Conservation (phyloP, 2,329 filamentous ascomycete species). For the Fusarium tanahbumbuense region DNA sequence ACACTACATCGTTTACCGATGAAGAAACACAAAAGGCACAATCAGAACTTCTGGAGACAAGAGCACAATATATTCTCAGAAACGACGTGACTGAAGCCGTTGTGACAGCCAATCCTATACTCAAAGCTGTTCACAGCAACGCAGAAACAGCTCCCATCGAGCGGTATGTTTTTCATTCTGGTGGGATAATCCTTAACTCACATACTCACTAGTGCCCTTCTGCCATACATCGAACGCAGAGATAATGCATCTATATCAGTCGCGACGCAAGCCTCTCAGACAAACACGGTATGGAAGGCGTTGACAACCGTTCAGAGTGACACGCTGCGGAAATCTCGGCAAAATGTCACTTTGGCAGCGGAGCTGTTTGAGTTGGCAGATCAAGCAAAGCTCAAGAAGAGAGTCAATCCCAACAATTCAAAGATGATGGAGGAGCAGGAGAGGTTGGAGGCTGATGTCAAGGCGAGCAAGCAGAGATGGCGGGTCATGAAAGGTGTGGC, state of each 20-base stretch:
- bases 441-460: conserved; percentile 68
- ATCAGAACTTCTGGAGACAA: conserved; percentile 74
- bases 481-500: conserved; percentile 81
- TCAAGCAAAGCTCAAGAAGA: conserved; percentile 64
- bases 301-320: conserved; percentile 69
- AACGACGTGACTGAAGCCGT: conserved; percentile 76
- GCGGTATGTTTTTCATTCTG: conserved; percentile 61
- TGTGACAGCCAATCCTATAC: conserved; percentile 77
- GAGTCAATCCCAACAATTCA: conserved; percentile 65
- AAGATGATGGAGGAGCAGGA: conserved; percentile 67
- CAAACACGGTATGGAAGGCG: conserved; percentile 62
- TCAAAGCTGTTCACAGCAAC: conserved; percentile 80
- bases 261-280: conserved; percentile 67
- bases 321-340: conserved; percentile 64
- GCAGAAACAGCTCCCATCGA: conserved; percentile 73
- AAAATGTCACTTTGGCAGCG: conserved; percentile 72
- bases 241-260: conserved; percentile 74
- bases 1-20: conserved; percentile 54
- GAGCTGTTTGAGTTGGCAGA: conserved; percentile 72
- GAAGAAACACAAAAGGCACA: conserved; percentile 69
- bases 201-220: conserved; percentile 66
- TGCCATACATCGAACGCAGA: conserved; percentile 73
- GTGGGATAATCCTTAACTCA: conserved; percentile 10
- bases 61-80: conserved; percentile 75
- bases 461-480: conserved; percentile 73